These are phyloP conservation scores for Lupinus albus DNA, from an alignment of 306 rosid species.

Conservation along the genomic window DNA sequence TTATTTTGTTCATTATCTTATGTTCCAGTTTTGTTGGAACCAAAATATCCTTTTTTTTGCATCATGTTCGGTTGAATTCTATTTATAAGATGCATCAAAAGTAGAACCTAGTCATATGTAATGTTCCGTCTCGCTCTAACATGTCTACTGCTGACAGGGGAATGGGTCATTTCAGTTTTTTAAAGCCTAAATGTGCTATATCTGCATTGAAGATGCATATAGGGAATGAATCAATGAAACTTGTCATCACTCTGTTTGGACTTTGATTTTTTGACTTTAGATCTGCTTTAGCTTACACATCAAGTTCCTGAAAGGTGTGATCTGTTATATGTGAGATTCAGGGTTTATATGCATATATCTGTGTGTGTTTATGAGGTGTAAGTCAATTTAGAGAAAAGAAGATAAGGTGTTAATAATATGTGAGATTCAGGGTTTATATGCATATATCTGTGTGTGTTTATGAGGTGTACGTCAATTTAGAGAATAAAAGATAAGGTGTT, in stretches of 20 bases:
- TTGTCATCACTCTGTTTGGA: background rate
- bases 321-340: conserved; percentile 12
- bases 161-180: background rate
- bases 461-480: background rate
- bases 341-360: background rate
- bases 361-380: conserved; percentile 8
- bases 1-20: no score
- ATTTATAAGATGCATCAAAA: no score
- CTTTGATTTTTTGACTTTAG: background rate
- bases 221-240: background rate
- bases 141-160: background rate
- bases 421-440: conserved; percentile 11
- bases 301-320: conserved; percentile 1
- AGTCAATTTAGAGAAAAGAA: background rate
- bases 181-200: background rate
- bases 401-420: background rate
- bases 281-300: background rate
- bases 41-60: no score
- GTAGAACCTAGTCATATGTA: no score
- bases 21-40: no score
- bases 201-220: background rate
- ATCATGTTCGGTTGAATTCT: no score
- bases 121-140: no score
- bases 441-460: conserved; percentile 7
- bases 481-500: background rate